These are phyloP conservation scores for Nasturtium officinale DNA, from an alignment of 345 rosid genomes.

Conservation along the genomic window DNA sequence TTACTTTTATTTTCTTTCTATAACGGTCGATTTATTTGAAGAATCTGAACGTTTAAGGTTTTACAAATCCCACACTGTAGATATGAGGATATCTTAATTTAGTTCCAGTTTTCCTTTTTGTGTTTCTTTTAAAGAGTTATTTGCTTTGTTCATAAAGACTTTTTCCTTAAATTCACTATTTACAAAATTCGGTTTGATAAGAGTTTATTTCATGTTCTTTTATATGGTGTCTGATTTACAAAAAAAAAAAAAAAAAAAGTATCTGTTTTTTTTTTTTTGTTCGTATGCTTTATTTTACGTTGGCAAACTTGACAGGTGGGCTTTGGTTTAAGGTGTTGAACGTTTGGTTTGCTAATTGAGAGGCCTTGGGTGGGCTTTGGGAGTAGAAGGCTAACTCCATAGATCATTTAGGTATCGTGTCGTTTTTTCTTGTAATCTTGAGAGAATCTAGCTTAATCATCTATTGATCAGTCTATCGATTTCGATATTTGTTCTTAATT, in stretches of 20 bases:
- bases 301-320: too few species aligned
- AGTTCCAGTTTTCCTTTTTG: not conserved
- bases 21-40: slow-evolving; percentile 13
- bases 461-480: not conserved
- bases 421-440: not conserved
- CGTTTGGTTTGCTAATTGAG: not conserved
- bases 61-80: not conserved
- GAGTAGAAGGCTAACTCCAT: not conserved
- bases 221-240: not conserved
- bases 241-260: not conserved
- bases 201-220: not conserved
- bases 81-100: not conserved
- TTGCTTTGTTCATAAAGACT: not conserved
- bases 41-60: not conserved
- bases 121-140: not conserved
- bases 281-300: not conserved
- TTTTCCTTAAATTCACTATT: not conserved
- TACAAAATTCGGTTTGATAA: not conserved
- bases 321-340: not conserved
- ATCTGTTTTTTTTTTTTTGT: too few species aligned
- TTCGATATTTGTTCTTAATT: not conserved
- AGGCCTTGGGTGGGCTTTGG: not conserved
- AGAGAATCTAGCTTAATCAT: not conserved
- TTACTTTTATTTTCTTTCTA: not conserved
- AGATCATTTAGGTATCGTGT: not conserved